phyloP scores from a whole-genome alignment of 2,329 filamentous ascomycete species.

The Trichoderma citrinoviride region DNA sequence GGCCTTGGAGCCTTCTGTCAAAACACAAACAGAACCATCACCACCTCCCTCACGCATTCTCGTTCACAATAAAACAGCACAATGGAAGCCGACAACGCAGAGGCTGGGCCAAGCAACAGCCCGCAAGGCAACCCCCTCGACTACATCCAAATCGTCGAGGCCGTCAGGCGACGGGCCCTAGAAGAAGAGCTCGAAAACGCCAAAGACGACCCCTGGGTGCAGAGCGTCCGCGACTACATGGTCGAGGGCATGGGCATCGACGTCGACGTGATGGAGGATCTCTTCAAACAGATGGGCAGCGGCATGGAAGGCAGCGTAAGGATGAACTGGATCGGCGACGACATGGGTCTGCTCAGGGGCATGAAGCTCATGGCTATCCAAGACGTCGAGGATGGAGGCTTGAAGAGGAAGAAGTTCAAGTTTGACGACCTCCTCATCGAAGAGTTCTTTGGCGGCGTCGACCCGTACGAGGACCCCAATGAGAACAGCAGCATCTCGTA shows the following conservation, averaged over 20 bases:
- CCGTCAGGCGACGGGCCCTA: constrained; percentile 26
- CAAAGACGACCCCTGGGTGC: neutral
- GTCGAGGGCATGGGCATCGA: constrained; percentile 9
- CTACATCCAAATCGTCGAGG: constrained; percentile 25
- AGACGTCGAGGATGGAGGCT: constrained; percentile 21
- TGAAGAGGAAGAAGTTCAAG: constrained; percentile 30
- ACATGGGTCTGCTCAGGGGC: constrained; percentile 7
- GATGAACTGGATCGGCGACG: neutral
- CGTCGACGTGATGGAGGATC: neutral
- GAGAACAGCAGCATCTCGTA: constrained; percentile 24
- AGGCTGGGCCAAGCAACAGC: neutral
- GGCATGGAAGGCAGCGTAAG: neutral
- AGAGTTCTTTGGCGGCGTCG: constrained; percentile 31
- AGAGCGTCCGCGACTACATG: neutral
- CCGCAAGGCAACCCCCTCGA: constrained; percentile 6
- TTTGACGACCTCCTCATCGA: constrained; percentile 31
- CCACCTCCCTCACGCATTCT: neutral
- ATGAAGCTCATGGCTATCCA: constrained; percentile 20
- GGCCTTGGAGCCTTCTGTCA: too few species aligned
- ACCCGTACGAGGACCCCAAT: constrained; percentile 30
- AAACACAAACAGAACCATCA: neutral
- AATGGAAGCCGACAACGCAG: constrained; percentile 22
- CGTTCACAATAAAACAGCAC: neutral
- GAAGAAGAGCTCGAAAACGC: constrained; percentile 23
- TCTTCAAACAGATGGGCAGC: neutral